A percentile compares a stretch with the other conserved stretches of the same genome.
Evolutionary conservation across 306 rosid species (phyloP).

Genomic region (Lathyrus tuberosus): DNA sequence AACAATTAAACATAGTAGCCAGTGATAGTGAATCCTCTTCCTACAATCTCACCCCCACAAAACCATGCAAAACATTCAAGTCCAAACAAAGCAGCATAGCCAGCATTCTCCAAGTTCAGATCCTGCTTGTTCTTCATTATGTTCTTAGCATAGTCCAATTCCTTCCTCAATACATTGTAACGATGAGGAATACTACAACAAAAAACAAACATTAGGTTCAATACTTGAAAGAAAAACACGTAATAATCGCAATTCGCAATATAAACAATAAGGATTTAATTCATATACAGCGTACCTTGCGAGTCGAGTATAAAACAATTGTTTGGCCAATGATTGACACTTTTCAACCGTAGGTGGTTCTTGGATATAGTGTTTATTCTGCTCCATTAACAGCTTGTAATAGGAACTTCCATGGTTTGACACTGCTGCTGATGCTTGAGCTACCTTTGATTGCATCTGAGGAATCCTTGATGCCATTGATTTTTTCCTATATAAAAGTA

Average conservation of each 20-base stretch:
- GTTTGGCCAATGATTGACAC: constrained; percentile 57
- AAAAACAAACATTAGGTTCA: constrained; percentile 29
- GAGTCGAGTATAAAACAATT: constrained; percentile 67
- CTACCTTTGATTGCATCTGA: constrained; percentile 48
- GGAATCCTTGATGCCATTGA: constrained; percentile 57
- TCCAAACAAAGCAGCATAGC: constrained; percentile 51
- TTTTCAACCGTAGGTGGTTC: constrained; percentile 60
- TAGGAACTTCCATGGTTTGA: constrained; percentile 41
- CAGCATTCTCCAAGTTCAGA: constrained; percentile 43
- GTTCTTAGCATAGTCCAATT: constrained; percentile 42
- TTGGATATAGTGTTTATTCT: constrained; percentile 56
- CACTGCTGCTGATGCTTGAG: constrained; percentile 41
- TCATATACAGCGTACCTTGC: constrained; percentile 43
- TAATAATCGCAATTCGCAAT: neutral
- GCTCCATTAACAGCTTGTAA: constrained; percentile 53
- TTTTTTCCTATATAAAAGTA: constrained; percentile 33
- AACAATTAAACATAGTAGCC: constrained; percentile 51
- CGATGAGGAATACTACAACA: constrained; percentile 53
- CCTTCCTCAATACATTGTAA: constrained; percentile 48
- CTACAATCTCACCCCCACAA: constrained; percentile 55
- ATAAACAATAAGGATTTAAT: neutral
- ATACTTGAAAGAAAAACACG: neutral
- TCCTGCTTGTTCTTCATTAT: constrained; percentile 41
- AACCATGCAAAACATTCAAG: constrained; percentile 62
- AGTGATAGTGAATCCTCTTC: constrained; percentile 57